Conservation (phyloP, 2,329 filamentous ascomycete genomes). For the Fusarium haematococcum region DNA sequence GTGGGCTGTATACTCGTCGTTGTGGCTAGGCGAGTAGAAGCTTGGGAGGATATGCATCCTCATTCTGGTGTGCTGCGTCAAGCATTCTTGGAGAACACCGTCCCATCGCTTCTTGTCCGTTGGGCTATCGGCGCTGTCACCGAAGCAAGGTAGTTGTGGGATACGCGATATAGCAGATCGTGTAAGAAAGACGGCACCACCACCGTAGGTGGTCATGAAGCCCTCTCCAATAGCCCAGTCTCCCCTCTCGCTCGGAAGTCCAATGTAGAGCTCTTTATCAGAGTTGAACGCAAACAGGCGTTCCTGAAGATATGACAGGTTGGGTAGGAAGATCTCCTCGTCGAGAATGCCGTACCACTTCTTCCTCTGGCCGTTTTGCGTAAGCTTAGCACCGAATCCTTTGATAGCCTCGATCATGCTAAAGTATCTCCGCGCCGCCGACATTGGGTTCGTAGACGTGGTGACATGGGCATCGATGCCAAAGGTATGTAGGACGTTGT, state of each 20-base stretch:
- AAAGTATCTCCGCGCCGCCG: conserved; percentile 51
- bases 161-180: conserved; percentile 49
- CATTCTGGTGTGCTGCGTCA: conserved; percentile 49
- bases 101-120: conserved; percentile 54
- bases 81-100: conserved; percentile 55
- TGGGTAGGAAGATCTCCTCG: conserved; percentile 61
- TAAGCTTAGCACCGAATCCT: conserved; percentile 48
- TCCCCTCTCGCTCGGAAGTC: conserved; percentile 56
- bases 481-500: conserved; percentile 45
- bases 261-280: conserved; percentile 53
- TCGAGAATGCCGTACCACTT: conserved; percentile 59
- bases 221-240: conserved; percentile 57
- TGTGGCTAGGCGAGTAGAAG: conserved; percentile 55
- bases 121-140: conserved; percentile 23
- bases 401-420: conserved; percentile 53
- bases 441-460: conserved; percentile 47
- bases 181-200: conserved; percentile 58
- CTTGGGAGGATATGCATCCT: conserved; percentile 57
- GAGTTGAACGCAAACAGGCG: conserved; percentile 52
- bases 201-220: conserved; percentile 56
- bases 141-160: conserved; percentile 53
- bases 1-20: conserved; percentile 43
- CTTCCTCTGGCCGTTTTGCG: conserved; percentile 52
- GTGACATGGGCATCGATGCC: conserved; percentile 56
- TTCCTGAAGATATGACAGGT: conserved; percentile 52